These are phyloP conservation scores for Wickerhamomyces strasburgensis DNA, from an alignment of 805 yeast species.

Conservation along the genomic window DNA sequence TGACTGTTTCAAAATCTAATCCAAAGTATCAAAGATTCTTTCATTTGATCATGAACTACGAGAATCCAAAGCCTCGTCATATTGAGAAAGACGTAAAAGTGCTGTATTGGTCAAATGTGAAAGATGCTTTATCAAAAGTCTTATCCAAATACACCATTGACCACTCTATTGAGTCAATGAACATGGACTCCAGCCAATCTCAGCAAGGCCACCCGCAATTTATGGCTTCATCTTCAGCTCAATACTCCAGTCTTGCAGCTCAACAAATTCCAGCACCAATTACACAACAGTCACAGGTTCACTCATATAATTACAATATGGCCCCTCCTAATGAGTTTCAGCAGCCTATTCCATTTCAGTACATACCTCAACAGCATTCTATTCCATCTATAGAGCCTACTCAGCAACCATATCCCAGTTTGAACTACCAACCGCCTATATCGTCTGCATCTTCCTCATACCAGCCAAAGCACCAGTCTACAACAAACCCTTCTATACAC, in stretches of 20 bases:
- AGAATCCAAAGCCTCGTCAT: constrained; percentile 60
- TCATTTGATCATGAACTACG: constrained; percentile 52
- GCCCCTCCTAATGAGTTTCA: neutral
- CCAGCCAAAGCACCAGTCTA: no score
- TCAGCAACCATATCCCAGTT: no score
- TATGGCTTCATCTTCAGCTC: no score
- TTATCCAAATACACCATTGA: constrained; percentile 45
- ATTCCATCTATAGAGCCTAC: no score
- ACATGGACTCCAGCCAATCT: neutral
- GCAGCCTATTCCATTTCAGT: neutral
- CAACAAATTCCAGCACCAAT: no score
- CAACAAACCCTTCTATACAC: no score
- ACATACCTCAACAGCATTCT: neutral
- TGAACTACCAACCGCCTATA: no score
- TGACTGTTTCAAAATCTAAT: constrained; percentile 48
- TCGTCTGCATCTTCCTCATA: no score
- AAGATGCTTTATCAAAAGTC: constrained; percentile 50
- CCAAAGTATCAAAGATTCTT: constrained; percentile 35
- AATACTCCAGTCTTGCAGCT: no score
- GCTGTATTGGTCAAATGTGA: constrained; percentile 51
- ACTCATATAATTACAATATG: neutral
- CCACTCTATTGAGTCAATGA: constrained; percentile 7
- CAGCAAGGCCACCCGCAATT: no score
- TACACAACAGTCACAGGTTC: no score
- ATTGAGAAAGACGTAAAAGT: constrained; percentile 70